Base-by-base conservation (phyloP, 2,329 filamentous ascomycete genomes). In the Curvularia lunata region DNA sequence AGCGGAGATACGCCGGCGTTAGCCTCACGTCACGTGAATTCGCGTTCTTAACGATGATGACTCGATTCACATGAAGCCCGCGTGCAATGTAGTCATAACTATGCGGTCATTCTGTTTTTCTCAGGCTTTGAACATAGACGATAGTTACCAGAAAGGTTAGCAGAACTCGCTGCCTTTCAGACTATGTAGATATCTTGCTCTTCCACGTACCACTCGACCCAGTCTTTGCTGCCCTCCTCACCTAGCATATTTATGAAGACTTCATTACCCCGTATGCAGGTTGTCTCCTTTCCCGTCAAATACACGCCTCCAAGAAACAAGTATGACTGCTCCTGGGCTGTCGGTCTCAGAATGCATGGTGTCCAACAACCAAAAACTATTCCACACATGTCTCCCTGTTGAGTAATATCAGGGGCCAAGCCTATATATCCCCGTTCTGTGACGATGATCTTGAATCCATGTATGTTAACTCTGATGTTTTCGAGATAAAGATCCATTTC, bases 191-290 rank as follows among this genome's bases (percentile, higher is more conserved):
- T 54, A 10, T 56, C 42, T 27, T 59, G 53, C 45, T 63, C 53
- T 23, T 61, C 18, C 23, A 25, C 28, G 3, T 53, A 47, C 58
- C 61, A 63, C 2, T 54, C 28, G 5, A 53, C 10, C 63, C 61
- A 65, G 1, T 63, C 60, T 52, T 61, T 63, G 43, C 63, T 63
- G 1, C 28, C 3, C 9, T 34, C 32, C 4, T 13, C 19, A 9
- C 63, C 60, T 10, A 63, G n/a, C 8, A 52, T n/a, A 23, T 41
- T 19, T 1, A 2, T 10, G 4, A 41, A 41, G 10, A 41, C 38
- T 1, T 45, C 10, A 4, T 18, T 13, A 5, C 3, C n/a, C 16
- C 5, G 8, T 3, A 2, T 3, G 7, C 5, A 16, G 16, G 18
- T 4, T 6, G 8, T 10, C 13, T 37, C 13, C 6, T 55, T 42